A percentile compares a stretch with the other conserved stretches of the same genome.
These are phyloP conservation scores for Candida mattraensis DNA, from an alignment of 805 yeast species.

Conservation along the genomic window DNA sequence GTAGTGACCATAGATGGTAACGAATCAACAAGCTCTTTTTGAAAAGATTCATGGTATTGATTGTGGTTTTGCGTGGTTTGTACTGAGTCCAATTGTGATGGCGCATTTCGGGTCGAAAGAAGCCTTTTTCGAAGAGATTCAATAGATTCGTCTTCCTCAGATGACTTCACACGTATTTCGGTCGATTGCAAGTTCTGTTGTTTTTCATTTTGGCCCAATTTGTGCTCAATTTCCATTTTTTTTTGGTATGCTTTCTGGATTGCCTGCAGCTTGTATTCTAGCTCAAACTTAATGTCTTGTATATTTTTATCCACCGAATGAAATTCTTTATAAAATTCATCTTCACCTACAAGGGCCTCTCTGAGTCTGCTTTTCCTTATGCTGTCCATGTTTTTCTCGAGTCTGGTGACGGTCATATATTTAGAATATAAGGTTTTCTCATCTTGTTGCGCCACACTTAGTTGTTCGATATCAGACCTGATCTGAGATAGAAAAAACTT, in stretches of 20 bases:
- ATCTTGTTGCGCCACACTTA: neutral
- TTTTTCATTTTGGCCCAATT: neutral
- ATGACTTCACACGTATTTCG: constrained; percentile 3
- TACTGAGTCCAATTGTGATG: constrained; percentile 30
- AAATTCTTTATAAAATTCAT: constrained; percentile 8
- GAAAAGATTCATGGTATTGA: constrained; percentile 33
- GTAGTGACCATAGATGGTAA: constrained; percentile 33
- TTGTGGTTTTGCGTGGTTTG: constrained; percentile 27
- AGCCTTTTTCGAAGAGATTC: constrained; percentile 30
- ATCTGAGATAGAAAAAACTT: neutral
- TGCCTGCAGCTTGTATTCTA: constrained; percentile 15
- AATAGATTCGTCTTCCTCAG: constrained; percentile 27
- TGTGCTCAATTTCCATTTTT: constrained; percentile 6
- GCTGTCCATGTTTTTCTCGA: constrained; percentile 16
- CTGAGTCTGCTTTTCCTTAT: constrained; percentile 16
- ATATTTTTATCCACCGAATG: constrained; percentile 14
- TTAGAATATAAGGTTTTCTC: constrained; percentile 1
- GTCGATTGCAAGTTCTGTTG: constrained; percentile 1
- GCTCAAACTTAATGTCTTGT: constrained; percentile 17
- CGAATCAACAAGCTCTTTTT: constrained; percentile 33
- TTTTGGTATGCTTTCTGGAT: constrained; percentile 4
- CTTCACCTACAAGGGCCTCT: neutral
- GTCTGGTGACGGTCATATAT: constrained; percentile 8
- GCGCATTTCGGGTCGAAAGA: constrained; percentile 19
- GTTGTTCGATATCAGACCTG: constrained; percentile 3